Conservation (phyloP, 73 alveolate genomes). For the Paramecium tetraurelia region DNA sequence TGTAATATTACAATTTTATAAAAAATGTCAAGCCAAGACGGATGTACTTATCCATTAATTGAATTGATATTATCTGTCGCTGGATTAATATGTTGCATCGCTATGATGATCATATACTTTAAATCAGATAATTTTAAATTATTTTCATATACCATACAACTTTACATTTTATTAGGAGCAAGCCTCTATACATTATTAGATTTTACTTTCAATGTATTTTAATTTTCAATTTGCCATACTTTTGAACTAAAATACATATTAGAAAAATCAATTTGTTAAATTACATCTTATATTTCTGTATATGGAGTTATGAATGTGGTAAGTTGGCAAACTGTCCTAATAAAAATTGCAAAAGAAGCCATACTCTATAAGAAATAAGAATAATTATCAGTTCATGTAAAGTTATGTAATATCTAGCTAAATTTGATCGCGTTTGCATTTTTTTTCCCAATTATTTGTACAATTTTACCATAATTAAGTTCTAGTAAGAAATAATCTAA, state of each 20-base stretch:
- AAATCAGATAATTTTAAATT: not conserved
- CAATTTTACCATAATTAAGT: not conserved
- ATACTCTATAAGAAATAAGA: not conserved
- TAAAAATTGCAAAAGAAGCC: not conserved
- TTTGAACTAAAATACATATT: not conserved
- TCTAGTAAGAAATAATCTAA: not conserved
- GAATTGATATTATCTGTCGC: not conserved
- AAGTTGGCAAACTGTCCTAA: not conserved
- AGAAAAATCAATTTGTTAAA: not conserved
- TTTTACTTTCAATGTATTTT: not conserved
- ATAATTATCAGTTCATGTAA: not conserved
- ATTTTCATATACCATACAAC: not conserved
- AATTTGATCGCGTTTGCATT: not conserved
- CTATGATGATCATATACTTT: not conserved
- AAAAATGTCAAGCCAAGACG: not conserved
- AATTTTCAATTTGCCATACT: not conserved
- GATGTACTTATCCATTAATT: not conserved
- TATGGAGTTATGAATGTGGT: not conserved
- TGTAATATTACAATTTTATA: not conserved
- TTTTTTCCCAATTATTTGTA: not conserved
- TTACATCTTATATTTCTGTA: not conserved
- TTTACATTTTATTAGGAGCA: not conserved
- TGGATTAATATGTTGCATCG: not conserved
- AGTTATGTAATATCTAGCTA: not conserved
- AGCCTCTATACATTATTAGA: not conserved